Evolutionary conservation across 202 grass and related monocot genomes (phyloP).

Genomic region (Elaeis oleifera): DNA sequence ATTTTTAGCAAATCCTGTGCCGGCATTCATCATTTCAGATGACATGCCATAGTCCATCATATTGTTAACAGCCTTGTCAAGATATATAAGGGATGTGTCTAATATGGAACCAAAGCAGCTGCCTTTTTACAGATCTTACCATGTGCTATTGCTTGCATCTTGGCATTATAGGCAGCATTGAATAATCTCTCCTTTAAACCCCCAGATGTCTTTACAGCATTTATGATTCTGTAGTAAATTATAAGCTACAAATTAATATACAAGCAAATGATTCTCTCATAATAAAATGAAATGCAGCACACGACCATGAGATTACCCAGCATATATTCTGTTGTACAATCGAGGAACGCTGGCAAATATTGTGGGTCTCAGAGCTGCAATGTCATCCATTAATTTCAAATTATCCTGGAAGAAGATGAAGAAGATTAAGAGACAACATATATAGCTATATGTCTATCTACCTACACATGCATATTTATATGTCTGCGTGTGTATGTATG

Average conservation of each 20-base stretch:
- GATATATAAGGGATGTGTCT: not conserved
- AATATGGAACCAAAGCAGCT: not conserved
- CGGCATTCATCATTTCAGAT: no score
- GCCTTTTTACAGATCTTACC: slow-evolving; percentile 35
- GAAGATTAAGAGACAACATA: no score
- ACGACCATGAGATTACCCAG: slow-evolving; percentile 48
- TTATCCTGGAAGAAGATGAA: slow-evolving; percentile 58
- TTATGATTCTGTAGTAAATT: slow-evolving; percentile 46
- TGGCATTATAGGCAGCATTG: slow-evolving; percentile 65
- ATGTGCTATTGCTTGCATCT: slow-evolving; percentile 55
- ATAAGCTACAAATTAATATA: slow-evolving; percentile 7
- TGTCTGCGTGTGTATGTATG: no score
- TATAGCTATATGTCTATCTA: no score
- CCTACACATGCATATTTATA: no score
- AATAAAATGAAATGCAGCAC: slow-evolving; percentile 6
- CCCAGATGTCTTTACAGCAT: slow-evolving; percentile 85
- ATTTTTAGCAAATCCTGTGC: no score
- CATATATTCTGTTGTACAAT: slow-evolving; percentile 85
- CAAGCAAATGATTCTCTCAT: slow-evolving; percentile 5
- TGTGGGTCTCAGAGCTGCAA: slow-evolving; percentile 80
- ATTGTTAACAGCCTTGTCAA: not conserved
- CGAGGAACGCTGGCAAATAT: slow-evolving; percentile 83
- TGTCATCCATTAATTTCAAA: slow-evolving; percentile 94
- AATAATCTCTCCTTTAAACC: slow-evolving; percentile 68
- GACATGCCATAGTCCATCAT: no score